Evolutionary conservation across 108 stramenopile genomes (phyloP).

Genomic region (Nitzschia putrida): DNA sequence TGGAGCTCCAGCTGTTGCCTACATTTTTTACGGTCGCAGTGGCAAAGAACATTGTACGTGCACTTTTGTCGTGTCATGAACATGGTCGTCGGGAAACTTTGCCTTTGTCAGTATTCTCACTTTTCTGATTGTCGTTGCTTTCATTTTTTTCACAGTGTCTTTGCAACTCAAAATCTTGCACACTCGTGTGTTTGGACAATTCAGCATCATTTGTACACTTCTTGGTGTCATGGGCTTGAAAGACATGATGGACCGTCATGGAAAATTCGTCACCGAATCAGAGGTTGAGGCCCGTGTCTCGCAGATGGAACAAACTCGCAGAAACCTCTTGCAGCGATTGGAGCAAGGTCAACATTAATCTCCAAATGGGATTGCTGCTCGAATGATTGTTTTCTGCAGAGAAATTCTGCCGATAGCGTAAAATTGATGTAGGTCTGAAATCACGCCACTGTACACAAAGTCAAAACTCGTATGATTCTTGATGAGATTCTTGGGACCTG

Average conservation of each 20-base stretch:
- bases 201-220: conserved; percentile 71
- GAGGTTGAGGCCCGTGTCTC: conserved; percentile 66
- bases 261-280: conserved; percentile 72
- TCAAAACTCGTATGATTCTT: too few species aligned
- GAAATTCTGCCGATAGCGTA: too few species aligned
- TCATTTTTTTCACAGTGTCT: conserved; percentile 30
- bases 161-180: conserved; percentile 74
- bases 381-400: too few species aligned
- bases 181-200: conserved; percentile 87
- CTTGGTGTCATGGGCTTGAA: conserved; percentile 83
- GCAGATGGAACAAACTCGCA: conserved; percentile 67
- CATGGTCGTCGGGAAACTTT: too few species aligned
- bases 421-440: too few species aligned
- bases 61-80: not conserved
- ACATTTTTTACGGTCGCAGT: conserved; percentile 68
- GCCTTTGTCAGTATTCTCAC: too few species aligned
- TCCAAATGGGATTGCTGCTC: too few species aligned
- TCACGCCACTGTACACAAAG: too few species aligned
- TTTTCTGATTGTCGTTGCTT: not conserved
- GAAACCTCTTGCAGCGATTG: conserved; percentile 44
- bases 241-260: conserved; percentile 80
- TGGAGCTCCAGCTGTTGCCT: conserved; percentile 69
- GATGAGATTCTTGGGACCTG: too few species aligned
- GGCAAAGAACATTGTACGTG: conserved; percentile 49
- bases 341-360: not conserved